Evolutionary conservation across 1,139 yeast genomes (phyloP), one percentile per base, ranked within the genome.

Genomic region (Candida sp.): DNA sequence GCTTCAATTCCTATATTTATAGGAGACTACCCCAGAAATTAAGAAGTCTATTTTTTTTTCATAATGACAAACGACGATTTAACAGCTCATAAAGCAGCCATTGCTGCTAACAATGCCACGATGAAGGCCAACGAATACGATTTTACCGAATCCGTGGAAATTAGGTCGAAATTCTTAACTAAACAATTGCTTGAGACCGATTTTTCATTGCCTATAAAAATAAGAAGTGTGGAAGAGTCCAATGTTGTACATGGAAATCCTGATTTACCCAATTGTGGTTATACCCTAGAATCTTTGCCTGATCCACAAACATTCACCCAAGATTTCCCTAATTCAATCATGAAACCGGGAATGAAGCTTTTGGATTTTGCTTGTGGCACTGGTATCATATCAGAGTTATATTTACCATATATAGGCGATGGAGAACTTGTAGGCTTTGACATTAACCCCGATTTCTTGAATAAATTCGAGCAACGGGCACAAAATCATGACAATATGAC

Each of bases 341-440:
- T 63, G 51, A 58, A 52, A 38, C 63, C 63, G 3, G 70, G 68
- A 1, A 54, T 56, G 45, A 57, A 53, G 33, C 36, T 65, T 22
- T 45, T 73, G 45, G 78, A 73, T 51, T 73, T 73, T 52, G 77
- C 77, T 1, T 73, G 77, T 49, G 78, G 79, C 1, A 64, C 76
- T 0, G 79, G 77, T 0, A 45, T 69, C 15, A 60, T 70, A 12
- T 61, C 70, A 2, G 53, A 58, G 44, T 55, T 55, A 21, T 45
- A 72, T 22, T 58, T 56, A 2, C 70, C 71, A 1, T 65, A 61
- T 45, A 49, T 70, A 22, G 45, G 43, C 5, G 45, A 47, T 8
- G 47, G 60, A 5, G 60, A 61, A 35, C 46, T 69, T 7, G 53
- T 59, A 4, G 77, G 77, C 0, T 50, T 72, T 21, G 79, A 73